These are phyloP conservation scores for Fagopyrum esculentum DNA, from an alignment of 148 eudicot species.

Conservation along the genomic window DNA sequence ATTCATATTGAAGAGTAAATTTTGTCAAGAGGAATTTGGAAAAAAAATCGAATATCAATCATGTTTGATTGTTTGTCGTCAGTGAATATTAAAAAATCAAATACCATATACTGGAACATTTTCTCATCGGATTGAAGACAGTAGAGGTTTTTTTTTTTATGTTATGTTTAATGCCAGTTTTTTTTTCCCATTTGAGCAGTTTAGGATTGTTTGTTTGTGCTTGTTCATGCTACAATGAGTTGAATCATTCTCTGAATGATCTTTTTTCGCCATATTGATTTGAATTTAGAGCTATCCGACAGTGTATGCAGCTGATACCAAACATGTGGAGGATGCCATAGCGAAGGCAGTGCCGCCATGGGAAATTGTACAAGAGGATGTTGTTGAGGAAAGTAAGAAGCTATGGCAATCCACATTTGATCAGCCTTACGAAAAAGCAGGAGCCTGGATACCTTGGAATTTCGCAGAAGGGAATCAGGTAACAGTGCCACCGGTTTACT, in stretches of 20 bases:
- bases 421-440: slow-evolving; percentile 92
- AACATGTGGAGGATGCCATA: slow-evolving; percentile 53
- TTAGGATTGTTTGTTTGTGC: not conserved
- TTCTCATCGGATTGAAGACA: too few relatives aligned
- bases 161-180: not conserved
- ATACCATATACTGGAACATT: too few relatives aligned
- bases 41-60: too few relatives aligned
- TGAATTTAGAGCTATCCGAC: slow-evolving; percentile 84
- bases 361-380: slow-evolving; percentile 43
- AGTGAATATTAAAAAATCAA: too few relatives aligned
- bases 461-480: slow-evolving; percentile 19
- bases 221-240: not conserved
- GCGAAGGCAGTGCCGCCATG: slow-evolving; percentile 50
- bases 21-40: not conserved
- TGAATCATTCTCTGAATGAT: slow-evolving; percentile 18
- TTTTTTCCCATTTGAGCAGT: not conserved
- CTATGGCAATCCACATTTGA: slow-evolving; percentile 73
- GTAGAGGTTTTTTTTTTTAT: not conserved
- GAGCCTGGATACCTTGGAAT: slow-evolving; percentile 36
- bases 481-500: slow-evolving; percentile 30
- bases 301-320: slow-evolving; percentile 62
- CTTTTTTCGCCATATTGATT: slow-evolving; percentile 13
- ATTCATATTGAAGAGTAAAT: not conserved
- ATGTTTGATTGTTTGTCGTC: too few relatives aligned
- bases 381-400: slow-evolving; percentile 45